Evolutionary conservation across 2,329 filamentous ascomycete genomes (phyloP).

Genomic region (Emericellopsis cladophorae): DNA sequence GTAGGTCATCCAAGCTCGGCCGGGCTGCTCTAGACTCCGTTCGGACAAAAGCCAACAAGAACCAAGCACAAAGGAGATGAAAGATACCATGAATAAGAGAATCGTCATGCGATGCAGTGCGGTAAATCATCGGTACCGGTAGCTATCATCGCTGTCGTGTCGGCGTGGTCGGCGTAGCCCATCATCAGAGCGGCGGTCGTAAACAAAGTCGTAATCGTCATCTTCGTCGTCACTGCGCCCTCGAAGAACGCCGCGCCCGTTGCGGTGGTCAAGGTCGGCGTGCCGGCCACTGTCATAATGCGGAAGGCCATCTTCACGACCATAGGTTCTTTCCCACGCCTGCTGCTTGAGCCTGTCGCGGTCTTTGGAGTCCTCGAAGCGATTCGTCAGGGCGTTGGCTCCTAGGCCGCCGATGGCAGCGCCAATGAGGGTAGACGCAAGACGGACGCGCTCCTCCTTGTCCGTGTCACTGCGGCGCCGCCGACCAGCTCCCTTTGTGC

Average conservation of each 20-base stretch:
- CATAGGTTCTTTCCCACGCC: constrained; percentile 20
- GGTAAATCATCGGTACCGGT: background rate
- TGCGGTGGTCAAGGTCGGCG: constrained; percentile 1
- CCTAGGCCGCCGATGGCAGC: constrained; percentile 42
- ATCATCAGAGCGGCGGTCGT: background rate
- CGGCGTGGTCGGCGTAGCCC: background rate
- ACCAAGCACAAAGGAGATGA: background rate
- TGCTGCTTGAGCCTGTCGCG: constrained; percentile 17
- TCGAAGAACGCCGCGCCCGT: background rate
- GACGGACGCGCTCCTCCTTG: constrained; percentile 15
- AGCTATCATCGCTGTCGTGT: background rate
- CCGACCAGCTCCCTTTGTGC: constrained; percentile 8
- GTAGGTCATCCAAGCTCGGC: too few species aligned
- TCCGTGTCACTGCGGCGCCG: constrained; percentile 11
- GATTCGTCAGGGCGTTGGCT: constrained; percentile 35
- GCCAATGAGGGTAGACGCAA: constrained; percentile 38
- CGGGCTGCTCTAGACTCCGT: too few species aligned
- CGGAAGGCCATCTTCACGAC: constrained; percentile 12
- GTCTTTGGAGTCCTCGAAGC: constrained; percentile 23
- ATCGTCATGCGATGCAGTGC: background rate
- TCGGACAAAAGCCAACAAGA: too few species aligned
- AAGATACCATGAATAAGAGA: background rate
- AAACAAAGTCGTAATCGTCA: constrained; percentile 3
- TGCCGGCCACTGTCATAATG: constrained; percentile 9
- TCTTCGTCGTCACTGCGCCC: constrained; percentile 3